phyloP scores from a whole-genome alignment of 257 asterid genomes.

The Ocimum tenuiflorum region DNA sequence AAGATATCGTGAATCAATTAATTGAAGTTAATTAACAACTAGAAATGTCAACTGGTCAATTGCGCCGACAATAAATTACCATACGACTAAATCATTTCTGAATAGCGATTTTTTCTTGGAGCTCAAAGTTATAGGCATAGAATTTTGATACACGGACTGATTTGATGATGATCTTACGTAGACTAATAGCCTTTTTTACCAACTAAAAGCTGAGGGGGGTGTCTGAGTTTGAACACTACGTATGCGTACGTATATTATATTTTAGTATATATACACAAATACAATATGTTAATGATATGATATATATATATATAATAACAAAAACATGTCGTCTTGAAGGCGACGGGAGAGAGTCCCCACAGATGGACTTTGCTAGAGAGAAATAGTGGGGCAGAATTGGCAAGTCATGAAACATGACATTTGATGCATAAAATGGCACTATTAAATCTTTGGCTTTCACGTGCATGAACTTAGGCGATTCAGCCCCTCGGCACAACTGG shows the following conservation, averaged over 20 bases:
- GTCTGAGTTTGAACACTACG: neutral
- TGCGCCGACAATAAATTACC: conserved; percentile 30
- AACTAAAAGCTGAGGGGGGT: no score
- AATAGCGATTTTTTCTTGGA: neutral
- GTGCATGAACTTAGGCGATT: conserved; percentile 34
- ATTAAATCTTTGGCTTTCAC: conserved; percentile 15
- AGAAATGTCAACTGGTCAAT: conserved; percentile 30
- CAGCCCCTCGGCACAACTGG: conserved; percentile 22
- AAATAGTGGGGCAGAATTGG: conserved; percentile 3
- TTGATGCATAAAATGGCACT: conserved; percentile 1
- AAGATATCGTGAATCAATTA: no score
- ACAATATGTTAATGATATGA: no score
- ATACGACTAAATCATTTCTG: conserved; percentile 12
- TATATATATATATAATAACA: neutral
- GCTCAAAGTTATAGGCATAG: conserved; percentile 15
- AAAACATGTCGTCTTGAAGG: conserved; percentile 14
- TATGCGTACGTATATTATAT: no score
- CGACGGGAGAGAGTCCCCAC: conserved; percentile 22
- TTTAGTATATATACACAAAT: no score
- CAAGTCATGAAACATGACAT: conserved; percentile 17
- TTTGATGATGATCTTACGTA: no score
- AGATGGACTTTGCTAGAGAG: neutral
- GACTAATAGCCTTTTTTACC: no score
- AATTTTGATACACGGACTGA: neutral
- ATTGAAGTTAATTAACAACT: conserved; percentile 2